Base-by-base conservation (phyloP, 1,284 basidiomycete genomes). In the Rhodotorula sp. region DNA sequence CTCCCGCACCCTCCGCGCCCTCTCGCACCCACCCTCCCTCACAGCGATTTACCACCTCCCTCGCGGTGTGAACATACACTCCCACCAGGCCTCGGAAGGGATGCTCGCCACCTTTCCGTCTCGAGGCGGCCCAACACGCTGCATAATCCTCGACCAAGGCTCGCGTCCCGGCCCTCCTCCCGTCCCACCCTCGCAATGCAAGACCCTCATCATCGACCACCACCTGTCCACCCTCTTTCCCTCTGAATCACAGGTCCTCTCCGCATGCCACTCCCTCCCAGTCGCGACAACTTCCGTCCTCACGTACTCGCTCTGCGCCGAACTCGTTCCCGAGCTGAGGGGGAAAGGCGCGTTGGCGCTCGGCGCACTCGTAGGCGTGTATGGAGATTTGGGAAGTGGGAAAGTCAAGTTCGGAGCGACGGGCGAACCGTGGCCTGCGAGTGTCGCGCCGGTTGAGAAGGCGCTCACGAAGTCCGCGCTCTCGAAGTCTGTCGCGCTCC, bases 251-350 rank as follows among this genome's bases (percentile, higher is more conserved):
- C 4, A 28, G 1, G 70, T 75, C 53, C 61, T 76, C 4, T 67
- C 65, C 15, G 76, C 76, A 1, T 76, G 74, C 50, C 61, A 72
- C 20, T 71, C 72, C 20, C 59, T 71, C 55, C 76, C 76, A 30
- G 73, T 76, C 55, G 67, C 71, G 37, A 76, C 76, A 0, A 71
- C 72, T n/a, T 74, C 74, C n/a, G 58, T 76, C 31, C 67, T 76
- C 34, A 64, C 71, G 13, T 76, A 74, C 61, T 50, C 72, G 11
- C 69, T 70, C 37, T 73, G 69, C 50, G 65, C 53, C n/a, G 58
- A 59, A n/a, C 64, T 70, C 37, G 64, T 64, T 6, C 68, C 64
- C 2, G 5, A 56, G 0, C 47, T 64, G 13, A 26, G 44, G 9
- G 67, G 62, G 10, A 50, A 58, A 10, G 48, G 47, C 37, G 22